These are phyloP conservation scores for Phaeosphaeriaceae sp. DNA, from an alignment of 2,329 filamentous ascomycete species.

Conservation along the genomic window DNA sequence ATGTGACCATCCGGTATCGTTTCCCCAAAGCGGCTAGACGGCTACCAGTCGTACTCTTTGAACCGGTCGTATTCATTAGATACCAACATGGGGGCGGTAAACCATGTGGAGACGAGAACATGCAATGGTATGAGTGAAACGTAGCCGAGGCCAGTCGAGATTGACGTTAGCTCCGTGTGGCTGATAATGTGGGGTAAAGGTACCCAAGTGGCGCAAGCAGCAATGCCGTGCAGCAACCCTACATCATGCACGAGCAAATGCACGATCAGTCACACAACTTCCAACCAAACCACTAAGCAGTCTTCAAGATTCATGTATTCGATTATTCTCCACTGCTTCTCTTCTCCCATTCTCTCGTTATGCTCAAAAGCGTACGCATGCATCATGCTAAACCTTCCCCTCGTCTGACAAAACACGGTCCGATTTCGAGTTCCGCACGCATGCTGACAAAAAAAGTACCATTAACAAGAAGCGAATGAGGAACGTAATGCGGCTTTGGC, in stretches of 20 bases:
- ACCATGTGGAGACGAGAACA: constrained; percentile 4
- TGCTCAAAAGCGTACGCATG: background rate
- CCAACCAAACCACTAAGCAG: background rate
- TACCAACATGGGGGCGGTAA: constrained; percentile 10
- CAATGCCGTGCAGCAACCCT: background rate
- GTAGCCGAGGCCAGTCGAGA: constrained; percentile 7
- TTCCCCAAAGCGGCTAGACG: constrained; percentile 10
- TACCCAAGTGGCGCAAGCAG: background rate
- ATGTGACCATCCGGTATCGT: constrained; percentile 18
- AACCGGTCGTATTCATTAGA: constrained; percentile 3
- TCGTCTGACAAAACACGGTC: too few species aligned
- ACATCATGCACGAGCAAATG: background rate
- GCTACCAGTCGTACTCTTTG: background rate
- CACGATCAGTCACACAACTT: too few species aligned
- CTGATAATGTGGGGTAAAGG: constrained; percentile 4
- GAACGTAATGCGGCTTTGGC: background rate
- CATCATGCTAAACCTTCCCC: background rate
- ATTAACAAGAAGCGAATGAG: background rate
- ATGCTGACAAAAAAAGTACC: too few species aligned
- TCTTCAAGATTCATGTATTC: background rate
- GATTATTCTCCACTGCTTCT: background rate
- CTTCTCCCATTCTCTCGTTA: background rate
- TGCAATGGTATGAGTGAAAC: background rate
- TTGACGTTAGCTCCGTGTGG: background rate
- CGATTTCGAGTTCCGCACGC: too few species aligned